phyloP scores from a whole-genome alignment of 371 early-diverging fungal genomes.

The Polyrhizophydium stewartii region DNA sequence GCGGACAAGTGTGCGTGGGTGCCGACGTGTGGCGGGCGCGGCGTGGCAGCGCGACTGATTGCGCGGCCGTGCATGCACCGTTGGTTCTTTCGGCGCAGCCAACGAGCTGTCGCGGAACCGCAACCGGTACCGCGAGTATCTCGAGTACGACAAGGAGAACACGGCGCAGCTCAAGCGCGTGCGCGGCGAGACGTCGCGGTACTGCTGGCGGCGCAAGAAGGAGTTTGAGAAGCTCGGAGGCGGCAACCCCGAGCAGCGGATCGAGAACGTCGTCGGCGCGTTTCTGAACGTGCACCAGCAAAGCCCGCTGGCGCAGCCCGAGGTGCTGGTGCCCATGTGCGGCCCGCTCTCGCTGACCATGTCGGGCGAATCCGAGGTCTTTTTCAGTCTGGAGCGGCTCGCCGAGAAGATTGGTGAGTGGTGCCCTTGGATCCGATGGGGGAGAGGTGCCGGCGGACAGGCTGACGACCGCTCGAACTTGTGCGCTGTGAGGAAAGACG shows the following conservation, averaged over 20 bases:
- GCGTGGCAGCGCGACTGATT: background rate
- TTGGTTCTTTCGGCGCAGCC: constrained; percentile 38
- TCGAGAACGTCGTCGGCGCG: constrained; percentile 81
- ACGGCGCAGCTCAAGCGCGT: constrained; percentile 75
- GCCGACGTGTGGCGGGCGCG: background rate
- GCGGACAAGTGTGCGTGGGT: constrained; percentile 75
- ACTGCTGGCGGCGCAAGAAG: constrained; percentile 38
- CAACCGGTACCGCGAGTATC: constrained; percentile 68
- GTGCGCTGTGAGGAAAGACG: constrained; percentile 59
- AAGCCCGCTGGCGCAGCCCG: constrained; percentile 69
- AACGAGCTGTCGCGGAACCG: constrained; percentile 66
- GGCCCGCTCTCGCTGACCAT: constrained; percentile 76
- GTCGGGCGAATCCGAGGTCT: constrained; percentile 74
- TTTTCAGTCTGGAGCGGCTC: constrained; percentile 72
- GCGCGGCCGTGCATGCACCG: background rate
- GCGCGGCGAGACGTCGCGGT: constrained; percentile 81
- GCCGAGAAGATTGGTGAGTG: constrained; percentile 62
- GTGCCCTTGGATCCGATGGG: no score
- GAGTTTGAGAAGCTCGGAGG: constrained; percentile 16
- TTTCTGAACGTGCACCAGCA: constrained; percentile 73
- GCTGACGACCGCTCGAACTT: no score
- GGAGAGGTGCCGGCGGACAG: no score
- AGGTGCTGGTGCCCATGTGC: constrained; percentile 64
- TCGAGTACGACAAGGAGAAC: constrained; percentile 69
- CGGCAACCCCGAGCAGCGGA: constrained; percentile 3